Base-by-base conservation (phyloP, 2,329 filamentous ascomycete species). In the Tetracladium maxilliforme region DNA sequence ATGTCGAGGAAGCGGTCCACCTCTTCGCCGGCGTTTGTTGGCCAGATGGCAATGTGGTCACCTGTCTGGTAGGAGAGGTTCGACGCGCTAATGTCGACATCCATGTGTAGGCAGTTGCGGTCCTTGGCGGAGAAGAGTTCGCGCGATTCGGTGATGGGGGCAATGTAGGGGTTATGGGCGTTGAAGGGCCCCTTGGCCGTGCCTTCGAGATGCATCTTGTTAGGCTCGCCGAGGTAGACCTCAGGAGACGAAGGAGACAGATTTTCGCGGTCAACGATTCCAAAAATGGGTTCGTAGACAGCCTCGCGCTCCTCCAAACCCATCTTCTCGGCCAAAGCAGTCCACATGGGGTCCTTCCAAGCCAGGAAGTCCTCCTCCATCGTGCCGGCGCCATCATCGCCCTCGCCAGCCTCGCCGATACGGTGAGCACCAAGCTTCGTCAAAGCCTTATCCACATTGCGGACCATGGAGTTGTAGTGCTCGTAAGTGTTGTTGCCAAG, bases 321-420 rank as follows among this genome's bases (percentile, higher is more conserved):
- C 77, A 98, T 82, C 45, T 81, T 73, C 36, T 81, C 69, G 14
- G 78, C 64, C 26, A 98, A 63, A 31, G 79, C 80, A 41, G 68
- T 61, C 90, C 92, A 98, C 90, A 98, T 98, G 33, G 86, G 86
- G 44, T 98, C 90, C 59, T 98, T 98, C 90, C 90, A 98, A 37
- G 87, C 82, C 42, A 98, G 58, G 52, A 95, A 98, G 45, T 98
- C 92, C 57, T 98, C 92, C 57, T 98, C 90, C 92, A 98, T 98
- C 29, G 90, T 98, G 33, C 92, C 90, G 36, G 90, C 86, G 35
- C 92, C 90, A 48, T 98, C 90, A 43, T 98, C 90, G 43, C 90
- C 90, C 58, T 95, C 87, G 40, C 92, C 90, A 28, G 86, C 83
- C 30, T 74, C 63, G 22, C 90, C 86, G 38, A 98, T 82, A 38